Conservation (phyloP, 768 basidiomycete species). For the Tricholomella constricta region DNA sequence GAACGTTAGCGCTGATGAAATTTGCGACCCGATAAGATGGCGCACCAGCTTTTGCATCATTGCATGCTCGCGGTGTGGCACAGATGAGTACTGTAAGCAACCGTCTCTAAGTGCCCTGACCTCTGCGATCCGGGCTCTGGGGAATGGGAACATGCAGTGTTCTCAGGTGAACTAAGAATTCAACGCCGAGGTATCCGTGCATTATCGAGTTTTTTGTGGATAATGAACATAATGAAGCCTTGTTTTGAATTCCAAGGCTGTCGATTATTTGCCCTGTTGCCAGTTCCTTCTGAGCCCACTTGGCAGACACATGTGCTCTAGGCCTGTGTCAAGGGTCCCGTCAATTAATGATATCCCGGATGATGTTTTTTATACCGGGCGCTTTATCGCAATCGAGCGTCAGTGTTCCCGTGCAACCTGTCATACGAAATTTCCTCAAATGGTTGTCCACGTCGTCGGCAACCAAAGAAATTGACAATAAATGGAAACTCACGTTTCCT, state of each 20-base stretch:
- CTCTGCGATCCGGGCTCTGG: neutral
- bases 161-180: too few species aligned
- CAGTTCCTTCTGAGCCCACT: too few species aligned
- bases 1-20: neutral
- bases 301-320: too few species aligned
- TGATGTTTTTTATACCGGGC: neutral
- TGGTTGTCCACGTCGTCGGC: neutral
- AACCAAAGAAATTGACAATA: neutral
- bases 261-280: too few species aligned
- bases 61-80: neutral
- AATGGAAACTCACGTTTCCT: neutral
- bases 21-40: neutral
- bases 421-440: neutral
- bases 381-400: neutral
- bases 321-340: neutral
- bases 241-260: too few species aligned
- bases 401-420: neutral
- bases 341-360: neutral
- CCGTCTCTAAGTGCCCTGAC: neutral
- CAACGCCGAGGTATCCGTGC: too few species aligned
- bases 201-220: too few species aligned
- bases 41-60: neutral
- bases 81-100: neutral
- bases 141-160: neutral
- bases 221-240: too few species aligned